Evolutionary conservation across 2,329 filamentous ascomycete species (phyloP), one percentile per base, ranked within the genome.

Genomic region (Diaporthe destruens): DNA sequence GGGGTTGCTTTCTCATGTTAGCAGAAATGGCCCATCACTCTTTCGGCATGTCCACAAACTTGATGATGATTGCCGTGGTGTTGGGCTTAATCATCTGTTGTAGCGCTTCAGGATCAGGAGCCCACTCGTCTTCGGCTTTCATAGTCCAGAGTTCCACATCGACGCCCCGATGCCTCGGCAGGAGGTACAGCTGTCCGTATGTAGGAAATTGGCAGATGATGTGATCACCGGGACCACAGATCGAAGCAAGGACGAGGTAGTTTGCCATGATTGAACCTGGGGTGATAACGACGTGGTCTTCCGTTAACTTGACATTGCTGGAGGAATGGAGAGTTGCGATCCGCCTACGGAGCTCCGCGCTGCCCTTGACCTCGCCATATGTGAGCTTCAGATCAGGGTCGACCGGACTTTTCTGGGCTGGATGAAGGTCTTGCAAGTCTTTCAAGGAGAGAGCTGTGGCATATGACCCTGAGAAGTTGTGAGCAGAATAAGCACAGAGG

Each of bases 241-340:
- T 69, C 7, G 66, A 55, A 23, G 49, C 29, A 7, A 69, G 54
- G 11, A 69, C 66, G 8, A 69, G 66, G 16, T 57, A 69, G 29
- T 69, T 69, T 20, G 66, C 66, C 66, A 69, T 69, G 18, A 57
- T 69, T 9, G 66, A 69, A 8, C 66, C 66, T 9, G 66, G 66
- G 6, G 66, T 69, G 6, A 69, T 69, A 23, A 69, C 51, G 8
- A 69, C 66, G 8, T 69, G 18, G 34, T 69, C 51, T 25, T 69
- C 66, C 8, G 66, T 69, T 6, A 69, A 36, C 18, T 20, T 44
- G 9, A 44, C 51, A 57, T 69, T n/a, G 36, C 20, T 20, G 34
- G 66, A 69, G 3, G 66, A 69, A 9, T 69, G 66, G 9, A 69
- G 34, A 11, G 14, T 25, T 18, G 66, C 66, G 18, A 69, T 57